Base-by-base conservation (phyloP, 768 basidiomycete species). In the Termitomyces bulborhizus region DNA sequence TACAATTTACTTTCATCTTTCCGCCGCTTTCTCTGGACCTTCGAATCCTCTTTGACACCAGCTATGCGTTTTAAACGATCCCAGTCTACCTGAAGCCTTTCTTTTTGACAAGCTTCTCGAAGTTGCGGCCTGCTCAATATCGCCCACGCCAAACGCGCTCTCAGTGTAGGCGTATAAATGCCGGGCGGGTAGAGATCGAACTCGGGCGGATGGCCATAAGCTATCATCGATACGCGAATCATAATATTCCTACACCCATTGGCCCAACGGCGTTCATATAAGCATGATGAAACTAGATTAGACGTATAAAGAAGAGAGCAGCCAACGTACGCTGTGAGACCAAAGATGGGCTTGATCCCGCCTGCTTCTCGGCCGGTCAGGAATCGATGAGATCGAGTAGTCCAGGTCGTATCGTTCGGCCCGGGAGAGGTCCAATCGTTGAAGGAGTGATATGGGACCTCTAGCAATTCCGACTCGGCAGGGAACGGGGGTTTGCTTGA, bases 271-370 rank as follows among this genome's bases (percentile, higher is more conserved):
- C 32, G 16, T 59, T 29, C 21, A 45, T n/a, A n/a, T 41, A 27
- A 46, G 18, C 27, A 36, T 37, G 41, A 21, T 26, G 18, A 52
- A 7, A 16, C 32, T 16, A 29, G 39, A 34, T 18, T 34, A 27
- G 45, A 34, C 15, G 49, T 52, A n/a, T 43, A 21, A 34, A 34
- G 57, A 52, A 40, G 18, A 46, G 7, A 12, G 8, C 12, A 24
- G 46, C 34, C 43, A 6, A 79, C 88, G 59, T 66, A 94, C 91
- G 92, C 84, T 29, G 93, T 96, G 8, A 96, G 70, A 7, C 93
- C 93, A 60, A 84, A 90, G 0, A 95, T 82, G n/a, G 93, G 93
- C 63, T 92, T 94, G 13, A 91, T 80, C 0, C 93, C 92, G 13
- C 85, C 84, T 2, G 79, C 83, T 66, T 96, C 93, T 41, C 92